A percentile compares a stretch with the other conserved stretches of the same genome.
These are phyloP conservation scores for Chlamydomonas schloesseri DNA, from an alignment of 139 green algal species.

Conservation along the genomic window DNA sequence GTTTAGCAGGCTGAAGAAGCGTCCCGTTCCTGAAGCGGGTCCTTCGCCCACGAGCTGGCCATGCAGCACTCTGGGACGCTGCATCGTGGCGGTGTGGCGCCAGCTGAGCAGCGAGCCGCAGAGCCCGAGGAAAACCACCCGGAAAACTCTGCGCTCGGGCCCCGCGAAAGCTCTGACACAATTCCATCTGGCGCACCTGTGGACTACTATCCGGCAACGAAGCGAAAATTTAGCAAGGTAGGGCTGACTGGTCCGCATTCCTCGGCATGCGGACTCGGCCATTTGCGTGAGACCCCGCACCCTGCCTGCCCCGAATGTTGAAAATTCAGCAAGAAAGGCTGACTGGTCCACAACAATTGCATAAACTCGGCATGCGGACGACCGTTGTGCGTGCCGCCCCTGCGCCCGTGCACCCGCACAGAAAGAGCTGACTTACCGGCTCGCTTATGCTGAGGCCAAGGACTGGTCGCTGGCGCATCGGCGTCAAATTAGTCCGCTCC, in stretches of 20 bases:
- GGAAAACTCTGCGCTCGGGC: no score
- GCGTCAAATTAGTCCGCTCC: not conserved
- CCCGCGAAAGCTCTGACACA: not conserved
- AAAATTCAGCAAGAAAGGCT: not conserved
- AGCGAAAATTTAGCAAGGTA: conserved; percentile 2
- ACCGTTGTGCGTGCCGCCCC: no score
- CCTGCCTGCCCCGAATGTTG: no score
- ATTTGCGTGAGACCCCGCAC: no score
- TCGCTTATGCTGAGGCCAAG: conserved; percentile 9
- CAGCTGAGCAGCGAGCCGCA: not conserved
- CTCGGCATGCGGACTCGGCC: not conserved
- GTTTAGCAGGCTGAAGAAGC: no score
- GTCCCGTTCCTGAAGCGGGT: no score
- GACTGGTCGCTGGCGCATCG: conserved; percentile 4
- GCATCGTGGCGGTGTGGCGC: not conserved
- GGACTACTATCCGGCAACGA: not conserved
- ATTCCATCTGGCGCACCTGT: not conserved
- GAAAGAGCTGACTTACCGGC: conserved; percentile 5
- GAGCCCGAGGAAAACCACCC: no score
- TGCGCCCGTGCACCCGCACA: not conserved
- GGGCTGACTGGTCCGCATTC: not conserved
- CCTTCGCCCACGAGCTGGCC: no score
- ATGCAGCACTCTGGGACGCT: not conserved
- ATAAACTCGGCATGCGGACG: not conserved
- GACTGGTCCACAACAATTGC: not conserved